Conservation (phyloP, 78 protist species). For the Planoprotostelium fungivorum region DNA sequence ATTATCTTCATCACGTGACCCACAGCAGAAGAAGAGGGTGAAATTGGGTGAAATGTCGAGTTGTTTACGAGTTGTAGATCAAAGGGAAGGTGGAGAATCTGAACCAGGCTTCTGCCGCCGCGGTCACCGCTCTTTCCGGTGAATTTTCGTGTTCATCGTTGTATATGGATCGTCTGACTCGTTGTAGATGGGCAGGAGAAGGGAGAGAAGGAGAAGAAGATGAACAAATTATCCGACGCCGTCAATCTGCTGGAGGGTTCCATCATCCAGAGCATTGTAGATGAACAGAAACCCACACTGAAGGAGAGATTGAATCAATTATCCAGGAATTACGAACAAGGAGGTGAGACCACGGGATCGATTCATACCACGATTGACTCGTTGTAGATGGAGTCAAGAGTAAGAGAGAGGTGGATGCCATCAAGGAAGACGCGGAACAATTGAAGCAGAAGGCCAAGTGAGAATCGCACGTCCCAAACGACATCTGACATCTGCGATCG, state of each 20-base stretch:
- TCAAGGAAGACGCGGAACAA: not conserved
- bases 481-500: not conserved
- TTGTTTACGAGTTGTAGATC: too few species aligned
- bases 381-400: not conserved
- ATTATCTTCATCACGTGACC: too few species aligned
- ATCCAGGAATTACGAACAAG: not conserved
- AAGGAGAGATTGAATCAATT: not conserved
- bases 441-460: not conserved
- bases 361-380: too few species aligned
- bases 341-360: not conserved
- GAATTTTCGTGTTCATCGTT: too few species aligned
- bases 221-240: not conserved
- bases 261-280: not conserved
- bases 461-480: not conserved
- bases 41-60: too few species aligned
- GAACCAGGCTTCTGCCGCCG: too few species aligned
- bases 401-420: not conserved
- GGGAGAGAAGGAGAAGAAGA: not conserved
- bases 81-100: too few species aligned
- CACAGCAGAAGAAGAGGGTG: not conserved
- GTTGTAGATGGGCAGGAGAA: not conserved
- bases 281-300: not conserved
- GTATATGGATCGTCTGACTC: not conserved
- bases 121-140: too few species aligned
- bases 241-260: not conserved